A percentile compares a stretch with the other conserved stretches of the same genome.
Evolutionary conservation across 75 land plant species (phyloP).

Genomic region (Azolla pinnata): DNA sequence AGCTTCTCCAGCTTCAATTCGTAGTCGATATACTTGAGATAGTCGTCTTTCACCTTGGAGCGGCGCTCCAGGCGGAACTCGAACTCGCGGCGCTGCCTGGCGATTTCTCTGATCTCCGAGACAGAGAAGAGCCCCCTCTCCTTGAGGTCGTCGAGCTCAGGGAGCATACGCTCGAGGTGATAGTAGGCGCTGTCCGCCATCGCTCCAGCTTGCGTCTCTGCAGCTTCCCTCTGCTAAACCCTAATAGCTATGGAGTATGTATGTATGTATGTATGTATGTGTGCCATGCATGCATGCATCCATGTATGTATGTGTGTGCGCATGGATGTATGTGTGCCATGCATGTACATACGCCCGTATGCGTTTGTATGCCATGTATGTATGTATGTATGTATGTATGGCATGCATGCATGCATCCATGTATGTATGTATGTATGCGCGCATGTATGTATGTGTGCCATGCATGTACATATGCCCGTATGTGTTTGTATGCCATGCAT

Average conservation of each 20-base stretch:
- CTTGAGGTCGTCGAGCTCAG: constrained; percentile 87
- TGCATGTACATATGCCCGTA: background rate
- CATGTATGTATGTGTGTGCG: background rate
- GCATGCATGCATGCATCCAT: no score
- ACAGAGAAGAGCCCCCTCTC: constrained; percentile 54
- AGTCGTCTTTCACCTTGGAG: constrained; percentile 63
- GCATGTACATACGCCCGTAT: no score
- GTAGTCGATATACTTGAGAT: constrained; percentile 64
- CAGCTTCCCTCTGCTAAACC: background rate
- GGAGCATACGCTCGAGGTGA: constrained; percentile 77
- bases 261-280: background rate
- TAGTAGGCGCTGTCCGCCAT: constrained; percentile 97
- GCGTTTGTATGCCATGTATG: no score
- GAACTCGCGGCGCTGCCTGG: constrained; percentile 59
- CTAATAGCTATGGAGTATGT: no score
- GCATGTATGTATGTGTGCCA: no score
- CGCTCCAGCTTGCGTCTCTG: constrained; percentile 1
- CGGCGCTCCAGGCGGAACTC: constrained; percentile 85
- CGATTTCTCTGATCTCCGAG: constrained; percentile 62
- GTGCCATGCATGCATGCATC: background rate
- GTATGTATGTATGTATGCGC: no score
- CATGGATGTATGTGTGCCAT: no score
- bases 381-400: no score
- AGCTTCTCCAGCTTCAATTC: constrained; percentile 67
- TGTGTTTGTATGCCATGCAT: background rate